A percentile compares a stretch with the other conserved stretches of the same genome.
phyloP scores from a whole-genome alignment of 257 asterid genomes.

The Striga asiatica region DNA sequence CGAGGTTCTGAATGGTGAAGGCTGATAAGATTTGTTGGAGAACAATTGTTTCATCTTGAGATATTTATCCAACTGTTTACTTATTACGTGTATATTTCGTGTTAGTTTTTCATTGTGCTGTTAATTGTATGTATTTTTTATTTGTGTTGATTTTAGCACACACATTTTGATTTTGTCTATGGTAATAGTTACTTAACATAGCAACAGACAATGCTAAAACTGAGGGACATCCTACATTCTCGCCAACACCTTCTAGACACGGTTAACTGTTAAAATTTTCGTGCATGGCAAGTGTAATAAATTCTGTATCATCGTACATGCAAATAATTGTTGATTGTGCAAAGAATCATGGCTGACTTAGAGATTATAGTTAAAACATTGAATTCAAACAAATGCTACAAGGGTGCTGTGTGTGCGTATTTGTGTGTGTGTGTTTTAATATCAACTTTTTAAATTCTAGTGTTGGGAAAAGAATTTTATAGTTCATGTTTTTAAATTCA shows the following conservation, averaged over 20 bases:
- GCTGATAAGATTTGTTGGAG: conserved; percentile 11
- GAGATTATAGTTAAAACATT: no score
- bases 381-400: no score
- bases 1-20: conserved; percentile 5
- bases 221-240: not conserved
- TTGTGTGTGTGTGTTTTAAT: no score
- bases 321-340: no score
- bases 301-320: no score
- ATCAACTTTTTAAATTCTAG: no score
- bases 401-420: no score
- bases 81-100: not conserved
- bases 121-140: not conserved
- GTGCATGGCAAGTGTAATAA: not conserved
- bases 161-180: not conserved
- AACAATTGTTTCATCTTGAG: conserved; percentile 2
- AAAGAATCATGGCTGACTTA: no score
- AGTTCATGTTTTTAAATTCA: no score
- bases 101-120: not conserved
- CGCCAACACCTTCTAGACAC: not conserved
- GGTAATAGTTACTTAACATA: not conserved
- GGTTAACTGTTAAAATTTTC: not conserved
- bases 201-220: not conserved
- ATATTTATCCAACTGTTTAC: not conserved
- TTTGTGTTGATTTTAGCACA: not conserved
- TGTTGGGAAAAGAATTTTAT: no score